phyloP scores from a whole-genome alignment of 352 stramenopile genomes.

The Nothophytophthora sp. region DNA sequence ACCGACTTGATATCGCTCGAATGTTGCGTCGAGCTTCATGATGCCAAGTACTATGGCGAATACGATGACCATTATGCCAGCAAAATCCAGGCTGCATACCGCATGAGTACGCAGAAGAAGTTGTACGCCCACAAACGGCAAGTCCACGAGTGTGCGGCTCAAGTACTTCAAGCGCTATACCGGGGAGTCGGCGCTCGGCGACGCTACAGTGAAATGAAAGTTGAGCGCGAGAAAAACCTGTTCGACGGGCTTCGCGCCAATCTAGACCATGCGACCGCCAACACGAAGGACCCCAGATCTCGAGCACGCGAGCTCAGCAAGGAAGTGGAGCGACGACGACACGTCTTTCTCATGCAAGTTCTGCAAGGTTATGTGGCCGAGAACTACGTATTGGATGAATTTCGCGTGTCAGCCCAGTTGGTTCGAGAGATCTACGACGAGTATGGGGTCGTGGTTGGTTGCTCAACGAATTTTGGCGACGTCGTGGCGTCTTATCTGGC shows the following conservation, averaged over 20 bases:
- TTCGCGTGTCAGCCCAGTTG: constrained; percentile 33
- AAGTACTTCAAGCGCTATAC: constrained; percentile 70
- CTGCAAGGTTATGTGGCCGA: constrained; percentile 52
- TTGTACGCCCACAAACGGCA: constrained; percentile 48
- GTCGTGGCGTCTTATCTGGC: constrained; percentile 34
- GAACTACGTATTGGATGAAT: constrained; percentile 35
- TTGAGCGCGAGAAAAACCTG: constrained; percentile 53
- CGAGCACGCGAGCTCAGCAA: constrained; percentile 34
- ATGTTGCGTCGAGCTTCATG: constrained; percentile 51
- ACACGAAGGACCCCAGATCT: constrained; percentile 45
- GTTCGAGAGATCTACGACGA: constrained; percentile 52
- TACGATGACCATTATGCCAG: constrained; percentile 70
- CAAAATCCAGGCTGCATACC: constrained; percentile 69
- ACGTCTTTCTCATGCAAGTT: constrained; percentile 72
- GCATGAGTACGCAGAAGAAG: constrained; percentile 69
- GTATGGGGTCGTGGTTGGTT: constrained; percentile 67
- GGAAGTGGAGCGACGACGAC: constrained; percentile 43
- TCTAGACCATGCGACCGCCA: constrained; percentile 35
- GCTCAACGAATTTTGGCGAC: constrained; percentile 46
- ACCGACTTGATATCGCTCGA: constrained; percentile 52
- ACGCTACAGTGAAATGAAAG: constrained; percentile 54
- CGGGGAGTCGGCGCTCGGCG: constrained; percentile 57
- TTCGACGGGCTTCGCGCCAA: constrained; percentile 74
- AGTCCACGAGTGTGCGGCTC: constrained; percentile 48
- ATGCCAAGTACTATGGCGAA: constrained; percentile 57